Conservation (phyloP, 2,329 filamentous ascomycete genomes). For the Penicillium glabrum region DNA sequence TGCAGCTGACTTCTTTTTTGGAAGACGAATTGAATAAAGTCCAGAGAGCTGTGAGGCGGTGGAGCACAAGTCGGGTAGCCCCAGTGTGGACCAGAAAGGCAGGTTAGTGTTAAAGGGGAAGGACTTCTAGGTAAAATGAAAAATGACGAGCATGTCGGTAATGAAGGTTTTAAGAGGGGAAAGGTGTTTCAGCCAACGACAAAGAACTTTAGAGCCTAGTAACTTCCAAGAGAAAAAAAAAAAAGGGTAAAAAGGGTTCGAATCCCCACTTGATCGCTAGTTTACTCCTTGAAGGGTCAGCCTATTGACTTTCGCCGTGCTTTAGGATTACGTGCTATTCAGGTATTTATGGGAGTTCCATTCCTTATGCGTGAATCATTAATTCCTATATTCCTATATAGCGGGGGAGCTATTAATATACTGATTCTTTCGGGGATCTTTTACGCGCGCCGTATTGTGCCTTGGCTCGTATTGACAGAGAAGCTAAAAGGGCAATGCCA, state of each 20-base stretch:
- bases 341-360: no score
- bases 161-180: neutral
- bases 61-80: constrained; percentile 1
- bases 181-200: constrained; percentile 2
- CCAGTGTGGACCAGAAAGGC: neutral
- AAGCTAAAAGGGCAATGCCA: neutral
- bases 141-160: neutral
- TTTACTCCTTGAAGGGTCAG: constrained; percentile 1
- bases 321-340: no score
- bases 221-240: neutral
- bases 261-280: constrained; percentile 3
- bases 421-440: neutral
- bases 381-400: neutral
- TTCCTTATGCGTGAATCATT: neutral
- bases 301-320: neutral
- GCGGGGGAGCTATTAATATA: neutral
- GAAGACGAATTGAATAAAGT: neutral
- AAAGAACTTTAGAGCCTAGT: neutral
- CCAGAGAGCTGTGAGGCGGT: neutral
- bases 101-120: neutral
- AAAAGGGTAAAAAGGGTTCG: neutral
- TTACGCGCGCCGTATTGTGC: neutral
- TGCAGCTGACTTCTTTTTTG: neutral
- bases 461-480: neutral
- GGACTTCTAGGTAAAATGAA: neutral